Evolutionary conservation across 164 flowering plant genomes (phyloP), one percentile per base, ranked within the genome.

Genomic region (Vitis riparia): DNA sequence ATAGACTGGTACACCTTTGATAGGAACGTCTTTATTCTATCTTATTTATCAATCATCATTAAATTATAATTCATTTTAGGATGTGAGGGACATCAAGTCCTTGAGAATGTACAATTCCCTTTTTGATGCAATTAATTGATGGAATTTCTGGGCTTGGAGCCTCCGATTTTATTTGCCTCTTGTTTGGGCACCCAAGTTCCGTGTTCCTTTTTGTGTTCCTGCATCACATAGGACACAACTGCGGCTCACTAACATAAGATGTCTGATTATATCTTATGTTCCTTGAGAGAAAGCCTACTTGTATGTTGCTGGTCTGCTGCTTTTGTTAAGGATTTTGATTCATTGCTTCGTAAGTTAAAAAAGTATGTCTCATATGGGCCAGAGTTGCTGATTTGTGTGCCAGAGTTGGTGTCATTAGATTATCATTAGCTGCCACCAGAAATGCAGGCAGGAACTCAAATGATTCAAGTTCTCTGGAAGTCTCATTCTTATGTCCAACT

Each of bases 351-450:
- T 67, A 91, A 89, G 81, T 70, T 95, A 74, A 96, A 91, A 27
- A 91, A 86, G 76, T 86, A 90, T 87, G 94, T 95, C 27, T 96
- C 92, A 48, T 69, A 76, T 75, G 97, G 94, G 59, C 69, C 96
- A 80, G 88, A 97, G 70, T 93, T 69, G 82, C 88, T 83, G 99
- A 95, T 80, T 79, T 95, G 56, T 93, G 91, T 81, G 97, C 97
- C 55, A 98, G 98, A 78, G 93, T 94, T 82, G 98, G 99, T 68
- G 89, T 84, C 7, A 95, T 95, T 79, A 98, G 99, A 65, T 70
- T 93, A 70, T 95, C 99, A 63, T 78, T 95, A 77, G 97, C 94
- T 67, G 84, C 80, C 55, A 67, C 85, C 3, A 86, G 90, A 90
- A 91, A 75, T 93, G 99, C 93, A 89, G 97, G 99, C 78, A 81